Base-by-base conservation (phyloP, 768 basidiomycete species). In the Russula virescens region DNA sequence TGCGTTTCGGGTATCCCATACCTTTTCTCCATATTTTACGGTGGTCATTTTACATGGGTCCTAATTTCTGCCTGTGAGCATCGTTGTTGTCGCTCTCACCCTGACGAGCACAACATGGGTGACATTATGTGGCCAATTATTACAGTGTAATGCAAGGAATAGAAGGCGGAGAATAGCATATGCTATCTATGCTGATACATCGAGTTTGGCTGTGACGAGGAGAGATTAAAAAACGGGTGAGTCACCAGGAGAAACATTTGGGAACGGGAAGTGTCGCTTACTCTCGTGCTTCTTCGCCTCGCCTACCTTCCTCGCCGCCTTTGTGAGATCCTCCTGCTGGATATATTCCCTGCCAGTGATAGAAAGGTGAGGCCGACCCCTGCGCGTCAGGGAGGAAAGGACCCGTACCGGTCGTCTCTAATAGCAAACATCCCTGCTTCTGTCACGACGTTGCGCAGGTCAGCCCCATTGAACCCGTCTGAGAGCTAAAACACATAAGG, bases 381-480 rank as follows among this genome's bases (percentile, higher is more conserved):
- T 45, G 69, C n/a, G 45, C 23, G 25, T 47, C 52, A 11, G 4
- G 35, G 45, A 52, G 6, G n/a, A 28, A 11, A 25, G 4, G 11
- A 5, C 72, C 13, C 82, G 58, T 59, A 88, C 90, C 91, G 81
- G 69, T 98, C 96, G 63, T 98, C 96, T 50, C 97, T 84, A 69
- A 99, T 98, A 8, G 97, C 97, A 71, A 98, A 98, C 94, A 99
- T 96, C 49, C 96, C 96, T 23, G 92, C 89, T 74, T 96, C 94
- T 4, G 94, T 97, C 47, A 95, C 85, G 25, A 98, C 91, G 72
- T 98, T 98, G 52, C 94, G 83, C 71, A 98, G 73, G 78, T 98
- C 97, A 19, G 97, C 97, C 58, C 97, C 97, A 72, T 98, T 98
- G 79, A 98, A 98, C 0, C 82, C 83, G 68, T 97, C 95, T 0